Base-by-base conservation (phyloP, 2,329 filamentous ascomycete species). In the Aspergillus novofumigatus region DNA sequence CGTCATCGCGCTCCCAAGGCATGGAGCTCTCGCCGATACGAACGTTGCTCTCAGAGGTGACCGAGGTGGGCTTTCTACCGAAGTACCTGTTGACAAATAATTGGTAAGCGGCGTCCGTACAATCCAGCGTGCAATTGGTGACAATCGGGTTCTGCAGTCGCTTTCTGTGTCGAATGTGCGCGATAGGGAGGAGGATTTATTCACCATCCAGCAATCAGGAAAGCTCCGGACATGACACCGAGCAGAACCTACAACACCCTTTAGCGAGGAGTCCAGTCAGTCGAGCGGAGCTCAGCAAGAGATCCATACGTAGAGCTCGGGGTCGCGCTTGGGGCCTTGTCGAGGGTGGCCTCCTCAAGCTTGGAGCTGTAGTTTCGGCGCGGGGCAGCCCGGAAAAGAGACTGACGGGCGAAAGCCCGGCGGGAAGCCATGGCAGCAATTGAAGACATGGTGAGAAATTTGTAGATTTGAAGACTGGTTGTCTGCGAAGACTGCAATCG, bases 221-320 rank as follows among this genome's bases (percentile, higher is more conserved):
- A 89, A 69, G 91, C 89, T 75, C 88, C 87, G 69, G 89, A 87
- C 91, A 97, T 96, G 75, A 97, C 87, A 72, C 86, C 90, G 63
- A 92, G 85, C 65, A 99, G 89, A 72, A 97, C 86, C 94, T 97
- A 70, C 50, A 58, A 45, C 10, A 25, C 1, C 3, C 49, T 57
- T 70, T 63, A 67, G 64, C 54, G 32, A 57, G 49, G 47, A 48
- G n/a, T 58, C 35, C 48, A 38, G 35, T 54, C 57, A 47, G 62
- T 61, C 35, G 55, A 62, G 49, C 57, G 51, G 47, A 32, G 55
- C 57, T 57, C 26, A 35, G 42, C 29, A 44, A 38, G 42, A 52
- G 50, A 53, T 59, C 11, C 84, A 65, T 84, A 90, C 87, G 74
- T 88, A 89, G 72, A 90, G 86, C 79, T 91, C 88, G 58, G 88